Percentiles rank a stretch among this genome's conserved stretches.
Evolutionary conservation across 73 alveolate genomes (phyloP).

Genomic region (Paramecium caudatum): DNA sequence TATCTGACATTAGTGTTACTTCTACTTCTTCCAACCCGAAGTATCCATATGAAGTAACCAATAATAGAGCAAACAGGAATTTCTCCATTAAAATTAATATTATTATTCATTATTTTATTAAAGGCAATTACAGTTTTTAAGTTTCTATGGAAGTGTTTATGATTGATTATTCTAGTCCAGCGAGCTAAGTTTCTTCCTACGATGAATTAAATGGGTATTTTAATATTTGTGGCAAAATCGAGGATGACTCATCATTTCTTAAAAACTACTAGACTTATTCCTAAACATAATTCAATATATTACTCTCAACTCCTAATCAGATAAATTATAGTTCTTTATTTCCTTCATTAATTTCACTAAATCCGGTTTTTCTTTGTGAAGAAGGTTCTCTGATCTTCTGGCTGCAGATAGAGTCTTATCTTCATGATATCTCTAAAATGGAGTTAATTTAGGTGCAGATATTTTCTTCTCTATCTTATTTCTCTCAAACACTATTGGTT

Average conservation of each 20-base stretch:
- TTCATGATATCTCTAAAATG: conserved; percentile 51
- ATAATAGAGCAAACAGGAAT: neutral
- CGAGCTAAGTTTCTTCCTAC: conserved; percentile 52
- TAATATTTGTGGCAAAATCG: conserved; percentile 25
- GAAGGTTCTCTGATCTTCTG: neutral
- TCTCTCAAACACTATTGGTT: neutral
- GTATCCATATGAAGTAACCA: neutral
- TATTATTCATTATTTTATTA: conserved; percentile 28
- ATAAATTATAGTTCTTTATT: neutral
- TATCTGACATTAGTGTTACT: conserved; percentile 1
- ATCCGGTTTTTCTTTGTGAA: conserved; percentile 27
- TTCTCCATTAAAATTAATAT: neutral
- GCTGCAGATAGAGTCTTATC: neutral
- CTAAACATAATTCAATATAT: neutral
- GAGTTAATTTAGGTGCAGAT: conserved; percentile 52
- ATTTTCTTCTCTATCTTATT: neutral
- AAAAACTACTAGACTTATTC: conserved; percentile 60
- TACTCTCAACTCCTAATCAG: conserved; percentile 53
- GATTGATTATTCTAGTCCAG: conserved; percentile 42
- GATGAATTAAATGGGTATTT: conserved; percentile 44
- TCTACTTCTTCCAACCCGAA: conserved; percentile 3
- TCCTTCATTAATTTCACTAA: conserved; percentile 35
- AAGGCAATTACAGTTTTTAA: conserved; percentile 42
- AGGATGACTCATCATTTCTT: conserved; percentile 65
- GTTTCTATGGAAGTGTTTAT: conserved; percentile 46